Percentiles rank a stretch among this genome's conserved stretches.
phyloP scores from a whole-genome alignment of 148 eudicot genomes.

The Vaccinium darrowii region DNA sequence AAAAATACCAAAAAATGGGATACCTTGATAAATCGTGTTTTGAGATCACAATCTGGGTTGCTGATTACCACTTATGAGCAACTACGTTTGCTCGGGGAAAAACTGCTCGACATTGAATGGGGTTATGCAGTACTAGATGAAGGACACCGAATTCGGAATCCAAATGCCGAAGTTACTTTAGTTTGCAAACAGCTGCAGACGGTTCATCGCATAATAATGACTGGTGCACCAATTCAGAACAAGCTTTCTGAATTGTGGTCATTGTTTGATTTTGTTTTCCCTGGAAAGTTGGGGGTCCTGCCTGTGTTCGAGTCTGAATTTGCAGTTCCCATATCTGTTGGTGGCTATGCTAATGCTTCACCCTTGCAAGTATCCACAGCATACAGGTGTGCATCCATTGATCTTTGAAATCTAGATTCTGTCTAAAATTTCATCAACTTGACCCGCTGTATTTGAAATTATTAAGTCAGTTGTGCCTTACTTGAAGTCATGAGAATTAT shows the following conservation, averaged over 20 bases:
- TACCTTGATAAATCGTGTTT: slow-evolving; percentile 67
- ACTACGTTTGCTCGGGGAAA: slow-evolving; percentile 81
- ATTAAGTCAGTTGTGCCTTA: background rate
- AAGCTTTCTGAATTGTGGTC: slow-evolving; percentile 94
- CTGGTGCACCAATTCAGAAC: slow-evolving; percentile 99
- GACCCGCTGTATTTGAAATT: background rate
- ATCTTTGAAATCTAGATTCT: slow-evolving; percentile 7
- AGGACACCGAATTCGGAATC: slow-evolving; percentile 96
- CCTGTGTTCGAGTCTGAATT: slow-evolving; percentile 99
- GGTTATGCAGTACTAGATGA: slow-evolving; percentile 97
- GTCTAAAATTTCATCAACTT: background rate
- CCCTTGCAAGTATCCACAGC: slow-evolving; percentile 99
- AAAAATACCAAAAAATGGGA: slow-evolving; percentile 71
- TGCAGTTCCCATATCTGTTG: slow-evolving; percentile 92
- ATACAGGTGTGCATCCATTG: slow-evolving; percentile 56
- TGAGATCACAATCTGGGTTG: slow-evolving; percentile 77
- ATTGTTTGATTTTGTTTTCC: slow-evolving; percentile 96
- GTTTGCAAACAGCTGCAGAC: slow-evolving; percentile 97
- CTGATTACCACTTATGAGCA: slow-evolving; percentile 95
- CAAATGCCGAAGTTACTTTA: slow-evolving; percentile 93
- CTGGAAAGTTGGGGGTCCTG: slow-evolving; percentile 97
- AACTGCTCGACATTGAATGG: slow-evolving; percentile 82
- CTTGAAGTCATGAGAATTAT: background rate
- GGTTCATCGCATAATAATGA: slow-evolving; percentile 98
- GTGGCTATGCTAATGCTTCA: slow-evolving; percentile 98